Evolutionary conservation across 2,329 filamentous ascomycete genomes (phyloP), one percentile per base, ranked within the genome.

Genomic region (Botrytis elliptica): DNA sequence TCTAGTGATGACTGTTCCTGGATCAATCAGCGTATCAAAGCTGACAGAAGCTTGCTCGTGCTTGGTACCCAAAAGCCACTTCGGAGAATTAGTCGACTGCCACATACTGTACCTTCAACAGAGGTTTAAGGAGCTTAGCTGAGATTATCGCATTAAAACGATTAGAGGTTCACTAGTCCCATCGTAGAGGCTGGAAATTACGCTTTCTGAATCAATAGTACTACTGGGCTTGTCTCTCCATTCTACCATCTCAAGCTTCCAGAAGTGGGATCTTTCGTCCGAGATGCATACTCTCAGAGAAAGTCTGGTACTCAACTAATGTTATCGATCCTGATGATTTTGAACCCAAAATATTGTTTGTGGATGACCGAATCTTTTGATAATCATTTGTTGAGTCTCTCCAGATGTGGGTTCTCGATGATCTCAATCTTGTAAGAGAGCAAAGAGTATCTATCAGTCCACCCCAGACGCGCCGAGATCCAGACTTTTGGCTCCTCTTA

Each of bases 1-100:
- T 73, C 70, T 70, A 57, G 69, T 73, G 73, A 72, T 73, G 65
- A 74, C 71, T 71, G 68, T 71, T 60, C 68, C 60, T 71, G 46
- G 36, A 59, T 55, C 25, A 49, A 36, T 70, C 49, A 64, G 44
- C 74, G 74, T 73, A 74, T 76, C 49, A 74, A 57, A 59, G 6
- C 36, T 60, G 42, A 67, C 55, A 71, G 46, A 64, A 57, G 59
- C 62, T 57, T 72, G 49, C 29, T 36, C 46, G 22, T 40, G 9
- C 33, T 59, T 59, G 44, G 63, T 40, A 22, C 33, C 25, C 55
- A 55, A 46, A 68, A 75, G 70, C 59, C 73, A 67, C 60, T 22
- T 49, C 73, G 69, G 74, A 75, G 71, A 75, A 76, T 75, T 67
- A 62, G 70, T 72, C 42, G 60, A 60, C 69, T 74, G 63, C 71